Percentiles rank a stretch among this genome's conserved stretches.
Conservation (phyloP, 1,139 yeast genomes). For the Arxiozyma telluris region DNA sequence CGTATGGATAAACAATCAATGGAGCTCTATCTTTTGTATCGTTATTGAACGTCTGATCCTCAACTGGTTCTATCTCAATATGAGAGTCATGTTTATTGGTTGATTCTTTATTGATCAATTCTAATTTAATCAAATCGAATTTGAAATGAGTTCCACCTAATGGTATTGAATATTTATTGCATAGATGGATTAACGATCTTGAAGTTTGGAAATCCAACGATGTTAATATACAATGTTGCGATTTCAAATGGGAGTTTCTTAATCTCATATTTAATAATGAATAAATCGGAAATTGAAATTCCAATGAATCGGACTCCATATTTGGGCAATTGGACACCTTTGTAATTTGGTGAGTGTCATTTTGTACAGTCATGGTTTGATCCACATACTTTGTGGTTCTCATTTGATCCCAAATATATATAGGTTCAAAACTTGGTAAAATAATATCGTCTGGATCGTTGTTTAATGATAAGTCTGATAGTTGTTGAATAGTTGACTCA, state of each 20-base stretch:
- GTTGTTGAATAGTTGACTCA: neutral
- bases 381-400: neutral
- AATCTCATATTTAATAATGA: constrained; percentile 28
- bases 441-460: constrained; percentile 8
- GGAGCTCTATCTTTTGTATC: constrained; percentile 11
- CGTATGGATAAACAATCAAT: constrained; percentile 17
- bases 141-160: constrained; percentile 6
- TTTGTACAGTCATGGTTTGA: neutral
- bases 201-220: constrained; percentile 30
- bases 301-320: neutral
- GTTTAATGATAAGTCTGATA: neutral
- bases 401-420: constrained; percentile 12
- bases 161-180: constrained; percentile 7
- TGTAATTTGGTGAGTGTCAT: neutral
- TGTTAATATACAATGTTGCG: constrained; percentile 20
- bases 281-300: constrained; percentile 24
- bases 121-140: constrained; percentile 16
- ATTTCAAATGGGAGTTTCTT: constrained; percentile 20
- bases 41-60: neutral
- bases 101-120: constrained; percentile 16
- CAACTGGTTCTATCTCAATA: constrained; percentile 19
- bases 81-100: constrained; percentile 8
- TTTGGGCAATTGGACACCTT: neutral
- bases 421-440: constrained; percentile 22
- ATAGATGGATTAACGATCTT: constrained; percentile 18